Base-by-base conservation (phyloP, 2,329 filamentous ascomycete species). In the Pyrenochaeta sp. region DNA sequence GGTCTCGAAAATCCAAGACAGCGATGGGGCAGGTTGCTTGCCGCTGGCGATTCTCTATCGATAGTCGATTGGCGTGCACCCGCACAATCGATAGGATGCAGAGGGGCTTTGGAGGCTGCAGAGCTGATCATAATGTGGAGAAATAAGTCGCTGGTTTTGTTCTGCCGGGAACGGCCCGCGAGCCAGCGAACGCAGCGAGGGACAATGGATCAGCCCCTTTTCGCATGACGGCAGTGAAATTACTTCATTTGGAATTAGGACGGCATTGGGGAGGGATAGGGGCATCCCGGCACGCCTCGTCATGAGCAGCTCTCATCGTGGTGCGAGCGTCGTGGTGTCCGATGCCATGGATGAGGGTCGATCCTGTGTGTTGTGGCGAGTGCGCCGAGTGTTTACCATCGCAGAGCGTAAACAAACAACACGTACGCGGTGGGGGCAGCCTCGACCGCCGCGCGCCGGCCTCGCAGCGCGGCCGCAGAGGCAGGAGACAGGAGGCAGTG, bases 81-180 rank as follows among this genome's bases (percentile, higher is more conserved):
- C 13, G 36, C 24, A 29, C 36, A 56, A 53, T 51, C 50, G 50
- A 55, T 57, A 53, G 44, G 44, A 42, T 44, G 44, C 29, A 52
- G 29, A 53, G 44, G 50, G 44, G 43, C 43, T 47, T 32, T 22
- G 35, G 38, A 38, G 34, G 53, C 44, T 52, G 48, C 53, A 57
- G 34, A 48, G 47, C 31, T 52, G 58, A 65, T 61, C 55, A 65
- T 61, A 61, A 58, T 65, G 64, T 55, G 63, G 63, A 65, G 61
- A 63, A 48, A 40, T 56, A 60, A 61, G 17, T 41, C 35, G 41
- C 37, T 39, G 50, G 41, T 55, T 51, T 45, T 52, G 41, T 52
- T 49, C 40, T 53, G 35, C 30, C 43, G 41, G 51, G 43, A 44
- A 41, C 52, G 49, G 54, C 40, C 54, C 54, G 55, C 44, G 44